Conservation (phyloP, 306 rosid species). For the Trichosanthes cucumerina region DNA sequence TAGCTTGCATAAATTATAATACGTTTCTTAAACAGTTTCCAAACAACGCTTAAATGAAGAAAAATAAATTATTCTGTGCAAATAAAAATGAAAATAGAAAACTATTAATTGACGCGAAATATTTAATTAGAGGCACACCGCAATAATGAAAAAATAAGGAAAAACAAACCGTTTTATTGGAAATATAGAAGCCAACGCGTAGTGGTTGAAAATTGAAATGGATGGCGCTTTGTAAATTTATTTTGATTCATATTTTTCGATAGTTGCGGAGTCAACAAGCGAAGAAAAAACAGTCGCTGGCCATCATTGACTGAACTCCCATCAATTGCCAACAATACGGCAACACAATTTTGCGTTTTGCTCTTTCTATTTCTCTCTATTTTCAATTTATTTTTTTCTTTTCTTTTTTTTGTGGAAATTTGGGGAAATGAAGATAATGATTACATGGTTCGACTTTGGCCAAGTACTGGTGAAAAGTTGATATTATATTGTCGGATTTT, state of each 20-base stretch:
- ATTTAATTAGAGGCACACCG: not conserved
- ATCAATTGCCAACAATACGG: not conserved
- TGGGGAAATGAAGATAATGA: not conserved
- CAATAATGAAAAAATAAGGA: not conserved
- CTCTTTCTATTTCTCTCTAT: not conserved
- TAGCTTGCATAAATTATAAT: no score
- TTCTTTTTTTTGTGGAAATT: not conserved
- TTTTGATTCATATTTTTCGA: conserved; percentile 8
- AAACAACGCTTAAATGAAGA: no score
- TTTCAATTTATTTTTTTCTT: not conserved
- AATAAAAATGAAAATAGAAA: no score
- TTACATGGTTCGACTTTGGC: not conserved
- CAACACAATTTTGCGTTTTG: not conserved
- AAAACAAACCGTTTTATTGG: not conserved
- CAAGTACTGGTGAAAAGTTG: not conserved
- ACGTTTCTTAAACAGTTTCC: no score
- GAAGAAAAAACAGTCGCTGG: conserved; percentile 4
- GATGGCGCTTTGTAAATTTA: not conserved
- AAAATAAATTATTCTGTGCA: no score
- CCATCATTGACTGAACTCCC: not conserved
- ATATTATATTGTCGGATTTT: conserved; percentile 9
- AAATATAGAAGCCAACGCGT: not conserved
- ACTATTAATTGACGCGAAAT: no score
- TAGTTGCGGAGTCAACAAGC: conserved; percentile 77
- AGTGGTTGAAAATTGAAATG: no score